Evolutionary conservation across 192 early-diverging fungal species (phyloP), one percentile per base, ranked within the genome.

Genomic region (Phlyctochytrium arcticum): DNA sequence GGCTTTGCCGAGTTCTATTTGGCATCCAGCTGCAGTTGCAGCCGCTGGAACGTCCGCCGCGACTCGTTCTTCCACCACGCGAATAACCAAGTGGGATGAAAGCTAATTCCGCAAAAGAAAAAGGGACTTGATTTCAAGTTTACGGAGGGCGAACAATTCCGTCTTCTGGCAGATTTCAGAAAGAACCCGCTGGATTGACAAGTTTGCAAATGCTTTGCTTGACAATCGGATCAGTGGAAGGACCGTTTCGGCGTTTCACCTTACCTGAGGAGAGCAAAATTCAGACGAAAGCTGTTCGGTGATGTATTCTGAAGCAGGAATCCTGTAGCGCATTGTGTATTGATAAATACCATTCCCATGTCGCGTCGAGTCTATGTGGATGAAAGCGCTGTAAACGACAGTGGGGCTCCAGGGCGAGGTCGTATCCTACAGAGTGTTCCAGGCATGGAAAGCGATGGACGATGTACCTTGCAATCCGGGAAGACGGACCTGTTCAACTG

Each of bases 51-150:
- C n/a, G n/a, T n/a, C n/a, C n/a, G n/a, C n/a, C n/a, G n/a, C n/a
- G n/a, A n/a, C n/a, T n/a, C n/a, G n/a, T n/a, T n/a, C n/a, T n/a
- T n/a, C n/a, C n/a, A n/a, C n/a, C n/a, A n/a, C n/a, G n/a, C n/a
- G n/a, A n/a, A n/a, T n/a, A n/a, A n/a, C n/a, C n/a, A n/a, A n/a
- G n/a, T n/a, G n/a, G n/a, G n/a, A n/a, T n/a, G n/a, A n/a, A n/a
- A n/a, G n/a, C n/a, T n/a, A n/a, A n/a, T n/a, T 51, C 49, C 49
- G 24, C 49, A 8, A 24, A 51, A 51, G 49, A 51, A 51, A 26
- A 51, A 51, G 50, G 50, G 50, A 51, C 50, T 23, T 3, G 3
- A 27, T 26, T 51, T 2, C 50, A 51, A 51, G 50, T 2, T 51
- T 3, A 51, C 50, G n/a, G 50, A 3, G 26, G 50, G 24, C 49